Evolutionary conservation across 2,329 filamentous ascomycete species (phyloP), one percentile per base, ranked within the genome.

Genomic region (Fusarium musae): DNA sequence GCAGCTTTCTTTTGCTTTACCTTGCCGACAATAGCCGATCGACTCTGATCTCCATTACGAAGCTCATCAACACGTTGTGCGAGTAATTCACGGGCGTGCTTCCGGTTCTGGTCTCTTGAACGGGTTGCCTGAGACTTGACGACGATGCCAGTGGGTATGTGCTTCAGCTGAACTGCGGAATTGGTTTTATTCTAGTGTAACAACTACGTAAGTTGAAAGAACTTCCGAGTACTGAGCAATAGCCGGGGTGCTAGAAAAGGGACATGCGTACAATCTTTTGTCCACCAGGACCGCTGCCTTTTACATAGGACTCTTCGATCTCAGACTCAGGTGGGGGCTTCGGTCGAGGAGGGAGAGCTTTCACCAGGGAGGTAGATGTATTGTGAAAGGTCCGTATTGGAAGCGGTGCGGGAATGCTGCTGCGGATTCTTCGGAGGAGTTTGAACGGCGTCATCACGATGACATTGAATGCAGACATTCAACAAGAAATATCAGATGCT

Each of bases 121-220:
- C 96, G 91, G 13, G 96, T 98, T 26, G 92, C 94, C 83, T 99
- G 96, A 63, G 91, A 96, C 84, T 99, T 99, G 72, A 99, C 90
- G 19, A 98, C 95, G 59, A 98, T 90, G 69, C 96, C 96, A 2
- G 95, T 97, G 10, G 96, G 94, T 21, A 93, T 84, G 82, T 99
- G 96, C 75, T 92, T 96, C 40, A 99, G 87, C 81, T 99, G 96
- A 5, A 98, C 96, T 42, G 96, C 96, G 1, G 94, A 98, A 74
- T 92, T 95, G 32, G 96, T 99, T 90, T 99, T 99, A 84, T 99
- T 99, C 92, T 92, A 69, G 46, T 34, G 42, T 32, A 30, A n/a
- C 19, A 26, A 49, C 21, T 36, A 54, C 66, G 52, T 74, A 43
- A 67, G 68, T 59, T 19, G 37, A 30, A 11, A 28, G 34, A 10